phyloP scores from a whole-genome alignment of 371 early-diverging fungal genomes.

The Sporodiniella umbellata region DNA sequence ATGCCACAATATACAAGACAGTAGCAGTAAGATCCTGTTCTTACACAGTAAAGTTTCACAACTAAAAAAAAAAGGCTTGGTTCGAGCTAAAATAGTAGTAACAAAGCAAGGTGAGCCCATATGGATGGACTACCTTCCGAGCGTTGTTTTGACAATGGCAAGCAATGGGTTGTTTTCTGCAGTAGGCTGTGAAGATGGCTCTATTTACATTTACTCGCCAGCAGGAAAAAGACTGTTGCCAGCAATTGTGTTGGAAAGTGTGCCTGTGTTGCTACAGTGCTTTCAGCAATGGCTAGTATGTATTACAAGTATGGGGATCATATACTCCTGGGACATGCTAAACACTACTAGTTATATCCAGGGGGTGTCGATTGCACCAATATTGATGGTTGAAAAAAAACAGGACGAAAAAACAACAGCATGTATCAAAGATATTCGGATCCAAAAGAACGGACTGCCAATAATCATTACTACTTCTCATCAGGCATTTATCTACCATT shows the following conservation, averaged over 20 bases:
- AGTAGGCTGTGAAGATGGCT: constrained; percentile 67
- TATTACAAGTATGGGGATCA: constrained; percentile 59
- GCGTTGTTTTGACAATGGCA: constrained; percentile 54
- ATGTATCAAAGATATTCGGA: constrained; percentile 57
- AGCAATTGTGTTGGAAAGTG: constrained; percentile 61
- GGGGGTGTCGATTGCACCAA: constrained; percentile 57
- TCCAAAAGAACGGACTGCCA: constrained; percentile 69
- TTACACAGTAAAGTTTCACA: neutral
- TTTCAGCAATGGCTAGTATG: constrained; percentile 61
- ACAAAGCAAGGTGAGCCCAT: constrained; percentile 39
- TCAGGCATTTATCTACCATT: constrained; percentile 70
- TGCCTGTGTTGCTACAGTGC: constrained; percentile 57
- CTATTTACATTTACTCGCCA: constrained; percentile 62
- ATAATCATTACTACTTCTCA: constrained; percentile 68
- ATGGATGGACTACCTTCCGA: constrained; percentile 65
- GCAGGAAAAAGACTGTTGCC: constrained; percentile 72
- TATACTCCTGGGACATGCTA: constrained; percentile 66
- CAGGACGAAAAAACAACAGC: constrained; percentile 37
- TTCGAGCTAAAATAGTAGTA: constrained; percentile 46
- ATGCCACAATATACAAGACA: constrained; percentile 47
- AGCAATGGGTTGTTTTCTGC: constrained; percentile 62
- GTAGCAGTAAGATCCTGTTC: constrained; percentile 6
- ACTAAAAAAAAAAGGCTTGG: neutral
- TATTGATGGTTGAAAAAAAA: constrained; percentile 47
- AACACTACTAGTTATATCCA: constrained; percentile 40